Evolutionary conservation across 1,284 basidiomycete genomes (phyloP), one percentile per base, ranked within the genome.

Genomic region (Rhodotorula sp.): DNA sequence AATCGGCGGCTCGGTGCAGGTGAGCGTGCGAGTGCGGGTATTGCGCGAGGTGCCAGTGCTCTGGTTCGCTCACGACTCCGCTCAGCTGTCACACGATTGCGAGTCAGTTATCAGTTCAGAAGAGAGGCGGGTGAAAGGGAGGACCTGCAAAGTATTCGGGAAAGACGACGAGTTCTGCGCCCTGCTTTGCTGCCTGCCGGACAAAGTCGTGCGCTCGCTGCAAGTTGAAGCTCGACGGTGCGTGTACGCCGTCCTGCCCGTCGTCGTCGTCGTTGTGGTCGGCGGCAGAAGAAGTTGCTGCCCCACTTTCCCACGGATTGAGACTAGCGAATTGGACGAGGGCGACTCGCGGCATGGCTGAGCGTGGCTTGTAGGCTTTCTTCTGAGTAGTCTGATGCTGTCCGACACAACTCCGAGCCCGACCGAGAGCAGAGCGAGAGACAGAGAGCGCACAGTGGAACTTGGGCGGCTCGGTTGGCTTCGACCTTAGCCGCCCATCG

Each of bases 91-190:
- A 8, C 46, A 46, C 16, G 15, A 20, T 15, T 8, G 39, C 2
- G n/a, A 3, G 26, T 46, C 43, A n/a, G n/a, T n/a, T n/a, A n/a
- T n/a, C n/a, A n/a, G n/a, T n/a, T n/a, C n/a, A n/a, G n/a, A n/a
- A n/a, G n/a, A n/a, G n/a, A n/a, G n/a, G n/a, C n/a, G n/a, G n/a
- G 14, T 7, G 46, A 54, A n/a, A 1, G 65, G 59, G 63, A 1
- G 64, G 52, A 69, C n/a, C 49, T 8, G 48, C 52, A 18, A 75
- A 75, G 69, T 75, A 73, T 31, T 75, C 63, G 43, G 63, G 63
- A 29, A 64, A 43, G 63, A 58, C 57, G 59, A 76, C 65, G 64
- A 71, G 65, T 29, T 71, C 66, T 18, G 73, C 73, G 5, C 70
- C 70, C 18, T 64, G 61, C 3, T 12, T 46, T 3, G 69, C 69